Conservation (phyloP, 129 eudicot species). For the Escallonia rubra region DNA sequence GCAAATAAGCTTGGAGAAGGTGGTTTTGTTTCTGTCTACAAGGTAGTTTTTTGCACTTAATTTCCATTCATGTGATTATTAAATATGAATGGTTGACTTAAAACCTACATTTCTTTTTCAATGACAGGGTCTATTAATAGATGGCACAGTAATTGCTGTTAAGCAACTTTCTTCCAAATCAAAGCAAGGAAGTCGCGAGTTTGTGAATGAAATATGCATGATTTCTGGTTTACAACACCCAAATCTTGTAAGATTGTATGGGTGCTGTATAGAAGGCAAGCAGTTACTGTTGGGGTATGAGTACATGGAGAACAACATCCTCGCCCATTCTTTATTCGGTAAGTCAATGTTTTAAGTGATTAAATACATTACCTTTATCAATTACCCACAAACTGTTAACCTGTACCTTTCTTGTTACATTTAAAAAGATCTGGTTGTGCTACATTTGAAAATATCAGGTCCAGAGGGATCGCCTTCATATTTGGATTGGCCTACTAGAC, state of each 20-base stretch:
- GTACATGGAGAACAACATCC: slow-evolving; percentile 73
- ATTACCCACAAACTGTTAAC: too few relatives aligned
- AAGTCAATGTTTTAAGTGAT: background rate
- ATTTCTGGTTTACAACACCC: slow-evolving; percentile 59
- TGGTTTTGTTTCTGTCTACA: slow-evolving; percentile 74
- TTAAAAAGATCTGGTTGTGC: too few relatives aligned
- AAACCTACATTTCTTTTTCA: background rate
- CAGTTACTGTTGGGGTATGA: slow-evolving; percentile 60
- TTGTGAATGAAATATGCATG: slow-evolving; percentile 72
- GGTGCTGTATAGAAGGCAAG: slow-evolving; percentile 58
- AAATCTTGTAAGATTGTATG: slow-evolving; percentile 60
- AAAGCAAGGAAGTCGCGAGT: slow-evolving; percentile 63
- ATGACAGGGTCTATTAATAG: slow-evolving; percentile 48
- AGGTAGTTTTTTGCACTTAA: slow-evolving; percentile 24
- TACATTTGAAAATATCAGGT: too few relatives aligned
- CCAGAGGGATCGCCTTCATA: too few relatives aligned
- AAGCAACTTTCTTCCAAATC: slow-evolving; percentile 67
- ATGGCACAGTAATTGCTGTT: slow-evolving; percentile 61
- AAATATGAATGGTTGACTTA: background rate
- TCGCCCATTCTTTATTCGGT: slow-evolving; percentile 61
- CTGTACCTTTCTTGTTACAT: too few relatives aligned
- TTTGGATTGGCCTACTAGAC: too few relatives aligned
- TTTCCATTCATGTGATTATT: background rate
- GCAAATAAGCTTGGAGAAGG: slow-evolving; percentile 74
- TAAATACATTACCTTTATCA: background rate